A percentile compares a stretch with the other conserved stretches of the same genome.
These are phyloP conservation scores for Hypoxylon cercidicola DNA, from an alignment of 495 filamentous ascomycete genomes.

Conservation along the genomic window DNA sequence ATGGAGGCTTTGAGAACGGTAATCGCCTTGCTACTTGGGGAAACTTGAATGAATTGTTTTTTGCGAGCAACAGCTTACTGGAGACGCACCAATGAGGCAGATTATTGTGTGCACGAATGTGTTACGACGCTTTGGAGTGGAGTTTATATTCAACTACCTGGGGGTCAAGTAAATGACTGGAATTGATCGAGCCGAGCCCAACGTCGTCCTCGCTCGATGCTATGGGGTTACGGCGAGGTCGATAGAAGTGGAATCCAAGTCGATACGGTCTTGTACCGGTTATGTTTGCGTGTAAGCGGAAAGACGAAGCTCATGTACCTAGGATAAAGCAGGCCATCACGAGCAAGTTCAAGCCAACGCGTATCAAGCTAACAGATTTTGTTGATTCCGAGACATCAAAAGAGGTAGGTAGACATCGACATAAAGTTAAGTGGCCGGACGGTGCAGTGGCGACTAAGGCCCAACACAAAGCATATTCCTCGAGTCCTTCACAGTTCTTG, in stretches of 20 bases:
- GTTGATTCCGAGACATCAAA: neutral
- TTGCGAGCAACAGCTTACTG: neutral
- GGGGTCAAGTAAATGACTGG: neutral
- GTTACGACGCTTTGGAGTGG: constrained; percentile 3
- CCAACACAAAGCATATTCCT: neutral
- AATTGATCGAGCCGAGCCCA: neutral
- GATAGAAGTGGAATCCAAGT: too few species aligned
- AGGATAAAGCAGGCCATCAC: neutral
- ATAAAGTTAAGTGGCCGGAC: neutral
- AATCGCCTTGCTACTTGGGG: constrained; percentile 61
- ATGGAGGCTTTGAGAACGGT: constrained; percentile 62
- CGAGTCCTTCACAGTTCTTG: neutral
- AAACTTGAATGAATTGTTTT: constrained; percentile 30
- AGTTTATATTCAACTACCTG: constrained; percentile 1
- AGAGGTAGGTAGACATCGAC: neutral
- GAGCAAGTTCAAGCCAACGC: neutral
- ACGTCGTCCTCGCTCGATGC: neutral
- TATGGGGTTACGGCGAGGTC: too few species aligned
- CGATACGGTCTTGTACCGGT: too few species aligned
- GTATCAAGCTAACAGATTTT: neutral
- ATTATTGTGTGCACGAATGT: constrained; percentile 16
- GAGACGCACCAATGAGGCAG: neutral
- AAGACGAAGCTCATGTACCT: too few species aligned
- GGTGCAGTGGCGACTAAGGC: neutral
- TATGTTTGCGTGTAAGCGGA: too few species aligned